These are phyloP conservation scores for Verticillium albo-atrum DNA, from an alignment of 2,329 filamentous ascomycete species.

Conservation along the genomic window DNA sequence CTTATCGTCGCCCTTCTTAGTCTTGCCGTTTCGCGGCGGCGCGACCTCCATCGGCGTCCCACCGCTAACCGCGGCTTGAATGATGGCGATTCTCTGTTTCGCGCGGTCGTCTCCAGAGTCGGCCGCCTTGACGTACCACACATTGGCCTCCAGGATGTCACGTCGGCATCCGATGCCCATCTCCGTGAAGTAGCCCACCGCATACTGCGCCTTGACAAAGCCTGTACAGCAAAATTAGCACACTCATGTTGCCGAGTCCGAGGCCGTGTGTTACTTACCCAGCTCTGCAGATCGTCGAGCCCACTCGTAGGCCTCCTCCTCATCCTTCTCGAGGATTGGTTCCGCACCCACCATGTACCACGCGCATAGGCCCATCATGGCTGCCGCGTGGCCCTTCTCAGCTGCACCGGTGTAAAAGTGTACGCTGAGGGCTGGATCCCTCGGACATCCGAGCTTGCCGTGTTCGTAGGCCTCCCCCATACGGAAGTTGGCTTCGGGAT, in stretches of 20 bases:
- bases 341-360: conserved; percentile 98
- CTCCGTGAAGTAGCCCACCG: conserved; percentile 94
- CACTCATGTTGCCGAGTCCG: neutral
- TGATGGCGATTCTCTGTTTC: conserved; percentile 79
- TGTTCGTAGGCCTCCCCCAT: conserved; percentile 98
- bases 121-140: conserved; percentile 96
- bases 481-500: conserved; percentile 78
- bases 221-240: conserved; percentile 44
- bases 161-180: conserved; percentile 95
- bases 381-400: conserved; percentile 73
- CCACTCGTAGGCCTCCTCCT: conserved; percentile 96
- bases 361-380: conserved; percentile 97
- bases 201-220: conserved; percentile 77
- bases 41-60: conserved; percentile 53
- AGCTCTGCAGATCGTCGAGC: conserved; percentile 79
- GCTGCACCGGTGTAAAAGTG: conserved; percentile 97
- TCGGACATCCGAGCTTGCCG: conserved; percentile 79
- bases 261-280: conserved; percentile 51
- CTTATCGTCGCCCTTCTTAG: conserved; percentile 50
- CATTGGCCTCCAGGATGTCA: conserved; percentile 93
- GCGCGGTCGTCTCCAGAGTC: conserved; percentile 89
- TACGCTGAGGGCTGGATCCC: conserved; percentile 87
- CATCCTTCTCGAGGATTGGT: conserved; percentile 88
- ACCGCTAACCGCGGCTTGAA: conserved; percentile 72
- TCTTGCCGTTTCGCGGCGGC: conserved; percentile 45